Evolutionary conservation across 345 rosid genomes (phyloP), one percentile per base, ranked within the genome.

Genomic region (Alliaria petiolata): DNA sequence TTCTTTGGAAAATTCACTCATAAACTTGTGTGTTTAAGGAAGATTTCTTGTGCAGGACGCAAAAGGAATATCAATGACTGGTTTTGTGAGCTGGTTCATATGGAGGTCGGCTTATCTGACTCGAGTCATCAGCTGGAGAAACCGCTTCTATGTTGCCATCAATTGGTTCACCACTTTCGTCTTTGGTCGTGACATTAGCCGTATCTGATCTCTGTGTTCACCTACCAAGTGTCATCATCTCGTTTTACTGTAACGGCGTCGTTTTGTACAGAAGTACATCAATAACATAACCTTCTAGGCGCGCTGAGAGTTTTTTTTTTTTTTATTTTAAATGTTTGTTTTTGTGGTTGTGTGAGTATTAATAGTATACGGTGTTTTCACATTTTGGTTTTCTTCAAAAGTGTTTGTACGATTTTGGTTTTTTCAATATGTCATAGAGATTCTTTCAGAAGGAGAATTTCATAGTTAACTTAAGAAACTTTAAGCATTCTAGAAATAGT

Each of bases 101-200:
- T 93, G 97, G 96, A 90, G 97, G 8, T 91, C 98, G 0, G 98
- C 98, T 0, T 93, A 93, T 72, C 85, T 93, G 59, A 90, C 98
- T 0, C 90, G 97, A 11, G 93, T 93, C n/a, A 65, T 93, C 60
- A 93, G 96, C 83, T 93, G 95, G 97, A 85, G 97, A 80, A 91
- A 93, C 78, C 83, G 93, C 51, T 83, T 91, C 84, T 88, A 89
- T 43, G 97, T 95, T 2, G 93, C 95, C 0, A 84, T 89, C 70
- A 93, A 89, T 74, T 93, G 99, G 97, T 79, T 79, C 47, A 93
- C 98, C 12, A 91, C 98, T 26, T 74, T 91, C 22, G 87, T 89
- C 56, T 93, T 91, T 44, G 96, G 96, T 52, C 96, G 93, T 2
- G 97, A 93, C 81, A 87, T 89, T 63, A 91, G 95, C 83, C 77